Evolutionary conservation across 805 yeast species (phyloP), one percentile per base, ranked within the genome.

Genomic region (Hyphopichia homilentoma): DNA sequence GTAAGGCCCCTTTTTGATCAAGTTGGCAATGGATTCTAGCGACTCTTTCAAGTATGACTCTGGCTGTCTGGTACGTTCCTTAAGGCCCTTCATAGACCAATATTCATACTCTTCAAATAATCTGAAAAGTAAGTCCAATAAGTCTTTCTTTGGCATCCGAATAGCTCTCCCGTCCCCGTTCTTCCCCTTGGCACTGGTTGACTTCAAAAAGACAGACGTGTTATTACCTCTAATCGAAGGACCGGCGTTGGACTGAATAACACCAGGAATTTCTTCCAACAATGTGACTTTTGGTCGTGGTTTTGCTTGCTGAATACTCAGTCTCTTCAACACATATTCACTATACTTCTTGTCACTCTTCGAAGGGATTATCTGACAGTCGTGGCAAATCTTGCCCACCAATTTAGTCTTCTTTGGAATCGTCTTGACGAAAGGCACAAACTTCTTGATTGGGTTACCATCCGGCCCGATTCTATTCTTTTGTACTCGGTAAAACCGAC

Each of bases 1-100:
- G 55, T 90, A 90, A 1, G 98, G 96, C 11, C 98, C 98, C 54
- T 87, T 87, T 56, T 90, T 88, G 48, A 85, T 89, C 52, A 93
- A 71, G 20, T 77, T 73, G 1, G 97, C 97, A 50, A 93, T 86
- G 29, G 83, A 77, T 40, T 90, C 98, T 30, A 93, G 66, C 36
- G 93, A 84, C 54, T 89, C 96, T 53, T 89, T 87, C 42, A 93
- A 68, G 56, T 85, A 94, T 14, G 81, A 81, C 55, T 93, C 98
- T 2, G 98, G 98, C 67, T 93, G 98, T 49, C 82, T 81, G 2
- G 97, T 88, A 45, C 95, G 76, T 55, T 93, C 98, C 51, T 87
- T 83, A 40, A 93, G 68, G 24, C 96, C 96, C 60, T 88, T 88
- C 71, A 93, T 72, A 7, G 93, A 80, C 98, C 98, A 93, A 59